Evolutionary conservation across 495 filamentous ascomycete genomes (phyloP).

Genomic region (Aspergillus taichungensis): DNA sequence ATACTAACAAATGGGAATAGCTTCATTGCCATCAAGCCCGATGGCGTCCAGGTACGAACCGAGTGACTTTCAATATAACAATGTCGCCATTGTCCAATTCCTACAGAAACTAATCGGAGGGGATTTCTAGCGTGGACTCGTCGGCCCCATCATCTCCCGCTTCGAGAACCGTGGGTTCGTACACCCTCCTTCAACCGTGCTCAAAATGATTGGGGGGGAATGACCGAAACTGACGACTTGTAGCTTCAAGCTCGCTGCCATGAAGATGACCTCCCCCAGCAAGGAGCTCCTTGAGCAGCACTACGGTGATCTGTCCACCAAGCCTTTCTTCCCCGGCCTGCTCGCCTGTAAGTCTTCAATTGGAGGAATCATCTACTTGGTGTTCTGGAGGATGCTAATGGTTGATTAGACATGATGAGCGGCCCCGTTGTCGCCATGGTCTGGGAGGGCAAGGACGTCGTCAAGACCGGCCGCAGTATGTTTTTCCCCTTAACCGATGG

Average conservation of each 20-base stretch:
- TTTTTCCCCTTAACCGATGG: slow-evolving; percentile 1
- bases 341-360: slow-evolving; percentile 61
- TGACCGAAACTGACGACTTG: slow-evolving; percentile 10
- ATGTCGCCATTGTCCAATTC: slow-evolving; percentile 3
- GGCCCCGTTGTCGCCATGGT: slow-evolving; percentile 98
- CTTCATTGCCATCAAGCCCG: slow-evolving; percentile 99
- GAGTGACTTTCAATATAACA: not conserved
- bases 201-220: not conserved
- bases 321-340: slow-evolving; percentile 95
- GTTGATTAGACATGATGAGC: slow-evolving; percentile 75
- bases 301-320: slow-evolving; percentile 84
- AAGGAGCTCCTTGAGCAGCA: slow-evolving; percentile 95
- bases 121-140: slow-evolving; percentile 79
- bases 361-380: not conserved
- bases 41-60: slow-evolving; percentile 86
- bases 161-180: slow-evolving; percentile 89
- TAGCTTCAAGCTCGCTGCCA: slow-evolving; percentile 93
- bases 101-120: slow-evolving; percentile 13
- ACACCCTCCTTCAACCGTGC: not conserved
- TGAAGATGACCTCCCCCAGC: slow-evolving; percentile 84
- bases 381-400: slow-evolving; percentile 2
- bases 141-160: slow-evolving; percentile 92
- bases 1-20: slow-evolving; percentile 49
- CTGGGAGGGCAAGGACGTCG: slow-evolving; percentile 94
- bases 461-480: slow-evolving; percentile 93